These are phyloP conservation scores for Lophiostoma macrostomum DNA, from an alignment of 495 filamentous ascomycete species.

Conservation along the genomic window DNA sequence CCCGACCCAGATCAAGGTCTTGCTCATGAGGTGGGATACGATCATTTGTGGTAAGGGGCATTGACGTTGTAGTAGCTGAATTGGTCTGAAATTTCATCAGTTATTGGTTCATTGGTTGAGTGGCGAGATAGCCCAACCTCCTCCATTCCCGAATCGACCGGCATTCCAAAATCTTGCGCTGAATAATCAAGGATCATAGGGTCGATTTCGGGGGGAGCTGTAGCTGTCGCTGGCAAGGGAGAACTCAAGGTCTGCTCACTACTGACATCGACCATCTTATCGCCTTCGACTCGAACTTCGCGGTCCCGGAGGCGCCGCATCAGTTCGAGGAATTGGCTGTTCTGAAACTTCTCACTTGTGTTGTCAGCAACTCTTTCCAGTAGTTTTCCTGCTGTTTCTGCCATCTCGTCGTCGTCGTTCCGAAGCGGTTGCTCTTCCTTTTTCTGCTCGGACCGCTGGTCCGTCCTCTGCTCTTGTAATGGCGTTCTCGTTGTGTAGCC, in stretches of 20 bases:
- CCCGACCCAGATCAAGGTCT: slow-evolving; percentile 24
- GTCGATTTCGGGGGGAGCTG: slow-evolving; percentile 9
- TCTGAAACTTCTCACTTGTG: slow-evolving; percentile 67
- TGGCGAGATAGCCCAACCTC: slow-evolving; percentile 2
- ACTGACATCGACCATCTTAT: slow-evolving; percentile 44
- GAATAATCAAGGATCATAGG: slow-evolving; percentile 16
- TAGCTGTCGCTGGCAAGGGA: slow-evolving; percentile 1
- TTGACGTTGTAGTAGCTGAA: slow-evolving; percentile 16
- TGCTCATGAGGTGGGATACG: slow-evolving; percentile 24
- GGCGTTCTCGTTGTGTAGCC: slow-evolving; percentile 15
- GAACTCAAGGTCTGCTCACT: slow-evolving; percentile 14
- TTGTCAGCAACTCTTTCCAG: slow-evolving; percentile 68
- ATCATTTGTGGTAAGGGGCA: slow-evolving; percentile 8
- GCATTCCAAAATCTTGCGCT: slow-evolving; percentile 18
- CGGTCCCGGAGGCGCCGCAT: slow-evolving; percentile 57
- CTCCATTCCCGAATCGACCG: slow-evolving; percentile 21
- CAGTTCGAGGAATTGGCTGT: slow-evolving; percentile 72
- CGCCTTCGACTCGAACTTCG: slow-evolving; percentile 42
- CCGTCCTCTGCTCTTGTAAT: slow-evolving; percentile 4
- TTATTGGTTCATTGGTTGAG: background rate
- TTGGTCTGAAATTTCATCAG: slow-evolving; percentile 24
- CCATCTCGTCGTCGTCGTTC: slow-evolving; percentile 63
- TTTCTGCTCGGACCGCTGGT: slow-evolving; percentile 26
- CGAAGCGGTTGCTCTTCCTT: slow-evolving; percentile 28
- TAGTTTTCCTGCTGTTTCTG: slow-evolving; percentile 66